Base-by-base conservation (phyloP, 257 asterid species). In the Solanum ossicruentum region DNA sequence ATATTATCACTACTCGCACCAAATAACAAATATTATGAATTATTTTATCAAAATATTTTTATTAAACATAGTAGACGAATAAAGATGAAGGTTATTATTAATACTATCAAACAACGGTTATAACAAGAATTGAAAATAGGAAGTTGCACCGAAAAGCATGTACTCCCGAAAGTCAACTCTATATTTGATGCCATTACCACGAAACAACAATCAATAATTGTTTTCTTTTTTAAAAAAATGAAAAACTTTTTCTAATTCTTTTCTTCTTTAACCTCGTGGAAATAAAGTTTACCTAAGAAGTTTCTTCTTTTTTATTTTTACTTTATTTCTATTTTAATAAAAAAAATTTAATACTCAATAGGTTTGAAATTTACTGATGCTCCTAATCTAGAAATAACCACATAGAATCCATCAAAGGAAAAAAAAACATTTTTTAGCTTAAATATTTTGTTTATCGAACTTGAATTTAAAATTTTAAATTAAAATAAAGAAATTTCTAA, bases 121-220 rank as follows among this genome's bases (percentile, higher is more conserved):
- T 49, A 23, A 16, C 82, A 3, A 15, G 4, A 51, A 77, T 3
- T 15, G 13, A 69, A 51, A 49, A 75, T 13, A 8, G 47, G 63
- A 49, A 61, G 10, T 77, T 77, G 63, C 82, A 77, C 82, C 60
- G 81, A 47, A 49, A 75, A 47, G 36, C 81, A 49, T 23, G 81
- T 7, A 75, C 21, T 49, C 47, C 54, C 26, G 10, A 41, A 51
- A 77, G 82, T 77, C 82, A 77, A 77, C 60, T 77, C 23, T 43
- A 41, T 71, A 71, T 18, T 72, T 72, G 56, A 72, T n/a, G 36
- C 8, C 11, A 41, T 41, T 10, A 41, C 32, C 63, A 51, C 61
- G 8, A 23, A 77, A 51, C 21, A 49, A 51, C 3, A 51, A 57
- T 45, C 60, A 75, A 67, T 77, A 15, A 49, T 45, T 45, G 0